Evolutionary conservation across 768 basidiomycete species (phyloP), one percentile per base, ranked within the genome.

Genomic region (Glaciozyma martinii): DNA sequence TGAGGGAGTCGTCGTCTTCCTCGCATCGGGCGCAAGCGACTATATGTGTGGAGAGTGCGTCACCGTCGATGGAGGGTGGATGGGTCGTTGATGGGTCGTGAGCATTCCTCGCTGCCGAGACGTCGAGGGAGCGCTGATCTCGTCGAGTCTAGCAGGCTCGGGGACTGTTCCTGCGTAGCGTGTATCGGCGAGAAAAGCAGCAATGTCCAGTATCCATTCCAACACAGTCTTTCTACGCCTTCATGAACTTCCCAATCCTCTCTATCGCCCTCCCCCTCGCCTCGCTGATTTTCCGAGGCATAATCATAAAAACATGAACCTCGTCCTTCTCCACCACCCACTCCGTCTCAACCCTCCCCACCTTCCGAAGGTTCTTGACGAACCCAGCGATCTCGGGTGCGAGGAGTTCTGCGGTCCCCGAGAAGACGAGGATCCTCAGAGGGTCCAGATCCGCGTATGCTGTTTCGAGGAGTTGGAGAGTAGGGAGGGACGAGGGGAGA

Each of bases 11-110:
- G 76, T 84, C 21, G 82, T 88, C 21, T 89, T 85, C 76, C 80
- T 88, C 27, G 85, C 86, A 19, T 84, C 84, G 66, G 76, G 76
- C 55, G 86, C 85, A 1, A 84, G 83, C 67, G 81, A 85, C 73
- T 89, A 88, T 73, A 81, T 88, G 5, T 85, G 82, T 68, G 87
- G 87, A 32, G 87, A 88, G 74, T 77, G 83, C 42, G 73, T 88
- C 59, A 81, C 86, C 46, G 85, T 88, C 56, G 86, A 88, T 71
- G 86, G 86, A 67, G 86, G 85, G 71, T 79, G 85, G 77, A 23
- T 60, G 59, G 47, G 59, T 23, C 32, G 59, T 23, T 60, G n/a
- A 50, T n/a, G n/a, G n/a, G n/a, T n/a, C n/a, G n/a, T n/a, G n/a
- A n/a, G n/a, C n/a, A n/a, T n/a, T n/a, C n/a, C n/a, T n/a, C n/a